These are phyloP conservation scores for Zygoascus sp. DNA, from an alignment of 1,139 yeast species.

Conservation along the genomic window DNA sequence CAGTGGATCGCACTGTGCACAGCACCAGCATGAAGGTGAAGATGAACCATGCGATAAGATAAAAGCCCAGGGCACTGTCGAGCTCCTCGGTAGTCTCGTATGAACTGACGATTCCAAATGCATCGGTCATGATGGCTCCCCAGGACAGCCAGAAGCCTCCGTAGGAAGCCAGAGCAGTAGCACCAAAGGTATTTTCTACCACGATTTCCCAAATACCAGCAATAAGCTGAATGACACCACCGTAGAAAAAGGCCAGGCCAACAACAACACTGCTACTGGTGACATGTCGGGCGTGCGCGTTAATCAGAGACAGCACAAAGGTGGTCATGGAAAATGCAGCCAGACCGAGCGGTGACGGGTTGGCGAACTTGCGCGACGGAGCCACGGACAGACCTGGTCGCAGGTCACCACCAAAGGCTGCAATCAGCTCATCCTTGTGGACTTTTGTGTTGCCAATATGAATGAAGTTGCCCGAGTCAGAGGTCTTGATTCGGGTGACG, in stretches of 20 bases:
- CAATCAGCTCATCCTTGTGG: slow-evolving; percentile 52
- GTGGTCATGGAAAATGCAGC: slow-evolving; percentile 82
- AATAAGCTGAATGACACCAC: slow-evolving; percentile 69
- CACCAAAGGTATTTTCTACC: slow-evolving; percentile 84
- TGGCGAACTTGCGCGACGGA: slow-evolving; percentile 69
- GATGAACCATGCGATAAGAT: slow-evolving; percentile 71
- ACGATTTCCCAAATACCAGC: slow-evolving; percentile 77
- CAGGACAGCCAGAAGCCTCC: slow-evolving; percentile 88
- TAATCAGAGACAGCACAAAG: slow-evolving; percentile 67
- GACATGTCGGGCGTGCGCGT: slow-evolving; percentile 59
- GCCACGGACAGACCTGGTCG: slow-evolving; percentile 61
- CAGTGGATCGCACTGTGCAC: slow-evolving; percentile 73
- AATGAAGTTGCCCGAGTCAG: slow-evolving; percentile 50
- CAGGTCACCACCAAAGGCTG: slow-evolving; percentile 73
- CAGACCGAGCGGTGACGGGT: slow-evolving; percentile 86
- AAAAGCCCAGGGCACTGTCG: slow-evolving; percentile 65
- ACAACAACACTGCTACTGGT: slow-evolving; percentile 51
- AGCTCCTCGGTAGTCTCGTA: slow-evolving; percentile 43
- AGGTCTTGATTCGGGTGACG: slow-evolving; percentile 32
- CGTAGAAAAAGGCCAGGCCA: slow-evolving; percentile 79
- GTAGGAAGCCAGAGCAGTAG: slow-evolving; percentile 60
- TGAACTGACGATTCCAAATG: slow-evolving; percentile 67
- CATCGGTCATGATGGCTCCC: slow-evolving; percentile 65
- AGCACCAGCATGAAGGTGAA: slow-evolving; percentile 66
- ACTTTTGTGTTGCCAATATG: slow-evolving; percentile 71